These are phyloP conservation scores for Rhododendron molle DNA, from an alignment of 148 eudicot species.

Conservation along the genomic window DNA sequence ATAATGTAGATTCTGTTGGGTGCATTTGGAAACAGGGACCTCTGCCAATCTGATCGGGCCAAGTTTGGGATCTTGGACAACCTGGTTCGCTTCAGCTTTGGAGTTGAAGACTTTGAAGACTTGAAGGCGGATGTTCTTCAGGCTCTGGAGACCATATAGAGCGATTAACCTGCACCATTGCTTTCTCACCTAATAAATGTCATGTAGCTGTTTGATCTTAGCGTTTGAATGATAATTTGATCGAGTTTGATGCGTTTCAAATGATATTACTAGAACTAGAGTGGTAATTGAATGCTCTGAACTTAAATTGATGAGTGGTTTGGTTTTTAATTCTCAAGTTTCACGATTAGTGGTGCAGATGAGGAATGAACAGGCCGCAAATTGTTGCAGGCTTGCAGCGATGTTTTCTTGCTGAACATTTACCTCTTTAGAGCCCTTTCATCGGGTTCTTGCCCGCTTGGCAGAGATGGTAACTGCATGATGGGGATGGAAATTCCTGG, in stretches of 20 bases:
- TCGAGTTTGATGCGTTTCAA: neutral
- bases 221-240: neutral
- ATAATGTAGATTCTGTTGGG: neutral
- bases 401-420: neutral
- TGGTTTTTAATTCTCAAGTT: neutral
- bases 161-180: neutral
- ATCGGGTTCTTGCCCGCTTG: too few species aligned
- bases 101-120: conserved; percentile 73
- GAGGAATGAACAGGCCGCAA: neutral
- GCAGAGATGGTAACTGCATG: too few species aligned
- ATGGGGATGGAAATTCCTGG: too few species aligned
- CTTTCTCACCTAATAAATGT: neutral
- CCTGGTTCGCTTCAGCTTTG: conserved; percentile 81
- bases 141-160: conserved; percentile 3
- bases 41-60: conserved; percentile 55
- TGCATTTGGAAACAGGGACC: conserved; percentile 51
- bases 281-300: neutral
- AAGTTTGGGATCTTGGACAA: conserved; percentile 66
- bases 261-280: neutral
- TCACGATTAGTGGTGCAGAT: neutral
- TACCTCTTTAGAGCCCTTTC: neutral
- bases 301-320: neutral
- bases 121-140: conserved; percentile 48
- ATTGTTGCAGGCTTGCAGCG: neutral
- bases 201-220: neutral